A percentile compares a stretch with the other conserved stretches of the same genome.
These are phyloP conservation scores for Calonectria naviculata DNA, from an alignment of 2,329 filamentous ascomycete species.

Conservation along the genomic window DNA sequence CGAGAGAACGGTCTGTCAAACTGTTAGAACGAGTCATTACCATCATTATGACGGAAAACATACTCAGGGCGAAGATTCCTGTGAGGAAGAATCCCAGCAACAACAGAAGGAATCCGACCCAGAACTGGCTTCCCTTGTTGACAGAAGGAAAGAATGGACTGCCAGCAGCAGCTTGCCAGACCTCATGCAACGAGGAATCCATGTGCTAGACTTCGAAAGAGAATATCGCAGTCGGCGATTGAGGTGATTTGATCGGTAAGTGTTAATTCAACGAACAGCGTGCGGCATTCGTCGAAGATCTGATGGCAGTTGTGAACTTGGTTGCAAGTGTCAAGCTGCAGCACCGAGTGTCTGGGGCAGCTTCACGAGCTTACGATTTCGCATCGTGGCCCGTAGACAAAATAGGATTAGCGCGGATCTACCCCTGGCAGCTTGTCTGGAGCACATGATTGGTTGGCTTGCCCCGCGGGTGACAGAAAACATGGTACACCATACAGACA, in stretches of 20 bases:
- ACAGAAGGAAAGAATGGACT: slow-evolving; percentile 85
- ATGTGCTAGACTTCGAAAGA: slow-evolving; percentile 58
- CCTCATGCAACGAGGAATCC: slow-evolving; percentile 85
- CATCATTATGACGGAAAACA: slow-evolving; percentile 38
- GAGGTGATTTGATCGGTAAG: not conserved
- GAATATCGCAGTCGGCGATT: not conserved
- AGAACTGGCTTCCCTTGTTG: slow-evolving; percentile 86
- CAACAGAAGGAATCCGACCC: slow-evolving; percentile 81
- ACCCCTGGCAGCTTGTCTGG: slow-evolving; percentile 4
- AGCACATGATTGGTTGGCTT: not conserved
- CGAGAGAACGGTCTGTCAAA: slow-evolving; percentile 80
- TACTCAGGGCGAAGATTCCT: slow-evolving; percentile 89
- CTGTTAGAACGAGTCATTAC: slow-evolving; percentile 30
- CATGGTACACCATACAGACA: too few species aligned
- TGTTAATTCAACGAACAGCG: not conserved
- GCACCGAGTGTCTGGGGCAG: slow-evolving; percentile 31
- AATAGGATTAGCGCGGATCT: slow-evolving; percentile 43
- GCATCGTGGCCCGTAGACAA: slow-evolving; percentile 48
- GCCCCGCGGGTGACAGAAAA: too few species aligned
- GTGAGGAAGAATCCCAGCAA: slow-evolving; percentile 77
- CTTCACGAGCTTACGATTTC: slow-evolving; percentile 44
- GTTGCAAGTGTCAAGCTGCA: slow-evolving; percentile 33
- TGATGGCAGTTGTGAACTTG: slow-evolving; percentile 3
- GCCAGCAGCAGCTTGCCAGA: slow-evolving; percentile 93
- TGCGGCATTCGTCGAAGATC: slow-evolving; percentile 8